phyloP scores from a whole-genome alignment of 345 rosid species.

The Hibiscus mutabilis region DNA sequence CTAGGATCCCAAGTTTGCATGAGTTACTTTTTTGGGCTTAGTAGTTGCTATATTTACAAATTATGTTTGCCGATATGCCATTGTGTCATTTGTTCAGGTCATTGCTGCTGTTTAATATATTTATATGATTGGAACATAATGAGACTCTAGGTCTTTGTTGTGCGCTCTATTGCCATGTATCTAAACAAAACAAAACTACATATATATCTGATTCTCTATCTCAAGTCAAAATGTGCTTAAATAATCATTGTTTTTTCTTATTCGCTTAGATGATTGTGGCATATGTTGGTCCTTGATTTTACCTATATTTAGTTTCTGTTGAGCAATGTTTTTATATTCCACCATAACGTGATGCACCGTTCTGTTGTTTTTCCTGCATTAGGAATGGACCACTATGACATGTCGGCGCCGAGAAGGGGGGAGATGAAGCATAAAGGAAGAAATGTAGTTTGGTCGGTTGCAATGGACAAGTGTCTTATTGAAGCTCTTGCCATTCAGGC shows the following conservation, averaged over 20 bases:
- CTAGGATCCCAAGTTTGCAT: not conserved
- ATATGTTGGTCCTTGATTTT: not conserved
- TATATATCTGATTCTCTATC: not conserved
- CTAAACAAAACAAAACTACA: not conserved
- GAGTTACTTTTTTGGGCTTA: no score
- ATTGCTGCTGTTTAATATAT: not conserved
- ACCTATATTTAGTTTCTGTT: slow-evolving; percentile 1
- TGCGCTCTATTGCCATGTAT: not conserved
- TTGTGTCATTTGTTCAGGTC: no score
- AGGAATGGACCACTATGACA: slow-evolving; percentile 69
- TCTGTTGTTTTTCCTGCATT: slow-evolving; percentile 12
- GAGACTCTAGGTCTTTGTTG: no score
- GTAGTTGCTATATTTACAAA: no score
- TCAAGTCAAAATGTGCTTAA: not conserved
- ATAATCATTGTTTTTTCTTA: not conserved
- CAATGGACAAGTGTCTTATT: slow-evolving; percentile 83
- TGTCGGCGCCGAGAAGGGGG: slow-evolving; percentile 53
- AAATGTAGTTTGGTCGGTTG: slow-evolving; percentile 82
- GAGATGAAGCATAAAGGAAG: slow-evolving; percentile 76
- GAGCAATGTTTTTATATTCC: not conserved
- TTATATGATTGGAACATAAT: not conserved
- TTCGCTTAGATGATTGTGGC: not conserved
- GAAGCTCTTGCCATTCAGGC: slow-evolving; percentile 83
- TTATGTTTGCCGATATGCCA: no score
- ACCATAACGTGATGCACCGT: not conserved